A percentile compares a stretch with the other conserved stretches of the same genome.
These are phyloP conservation scores for Pyrus hybrid DNA, from an alignment of 331 rosid species.

Conservation along the genomic window DNA sequence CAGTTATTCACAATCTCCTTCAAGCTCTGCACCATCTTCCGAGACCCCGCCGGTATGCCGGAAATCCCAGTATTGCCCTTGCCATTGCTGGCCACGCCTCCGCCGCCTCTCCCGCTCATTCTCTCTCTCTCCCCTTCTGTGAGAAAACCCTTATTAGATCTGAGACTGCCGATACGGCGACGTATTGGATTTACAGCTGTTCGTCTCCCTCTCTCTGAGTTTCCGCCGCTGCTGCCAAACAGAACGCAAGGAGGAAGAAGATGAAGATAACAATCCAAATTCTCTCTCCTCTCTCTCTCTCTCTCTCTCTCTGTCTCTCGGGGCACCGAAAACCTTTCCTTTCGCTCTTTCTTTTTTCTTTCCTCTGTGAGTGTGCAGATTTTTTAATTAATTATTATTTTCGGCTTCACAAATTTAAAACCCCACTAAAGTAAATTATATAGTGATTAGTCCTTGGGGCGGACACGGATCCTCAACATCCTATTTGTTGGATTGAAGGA, in stretches of 20 bases:
- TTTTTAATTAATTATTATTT: background rate
- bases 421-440: background rate
- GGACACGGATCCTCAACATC: no score
- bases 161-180: slow-evolving; percentile 19
- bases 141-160: slow-evolving; percentile 51
- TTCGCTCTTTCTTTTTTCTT: slow-evolving; percentile 5
- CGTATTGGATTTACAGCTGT: background rate
- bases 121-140: slow-evolving; percentile 25
- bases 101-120: slow-evolving; percentile 61
- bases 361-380: background rate
- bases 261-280: slow-evolving; percentile 4
- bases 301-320: slow-evolving; percentile 6
- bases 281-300: slow-evolving; percentile 9
- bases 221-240: slow-evolving; percentile 37
- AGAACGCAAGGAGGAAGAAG: background rate
- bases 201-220: slow-evolving; percentile 9
- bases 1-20: slow-evolving; percentile 84
- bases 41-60: slow-evolving; percentile 63
- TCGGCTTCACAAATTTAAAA: background rate
- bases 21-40: slow-evolving; percentile 90
- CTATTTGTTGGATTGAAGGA: no score
- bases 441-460: background rate
- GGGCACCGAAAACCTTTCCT: slow-evolving; percentile 42
- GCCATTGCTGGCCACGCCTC: slow-evolving; percentile 23
- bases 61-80: slow-evolving; percentile 48